Evolutionary conservation across 306 rosid genomes (phyloP), one percentile per base, ranked within the genome.

Genomic region (Fragaria ananassa): DNA sequence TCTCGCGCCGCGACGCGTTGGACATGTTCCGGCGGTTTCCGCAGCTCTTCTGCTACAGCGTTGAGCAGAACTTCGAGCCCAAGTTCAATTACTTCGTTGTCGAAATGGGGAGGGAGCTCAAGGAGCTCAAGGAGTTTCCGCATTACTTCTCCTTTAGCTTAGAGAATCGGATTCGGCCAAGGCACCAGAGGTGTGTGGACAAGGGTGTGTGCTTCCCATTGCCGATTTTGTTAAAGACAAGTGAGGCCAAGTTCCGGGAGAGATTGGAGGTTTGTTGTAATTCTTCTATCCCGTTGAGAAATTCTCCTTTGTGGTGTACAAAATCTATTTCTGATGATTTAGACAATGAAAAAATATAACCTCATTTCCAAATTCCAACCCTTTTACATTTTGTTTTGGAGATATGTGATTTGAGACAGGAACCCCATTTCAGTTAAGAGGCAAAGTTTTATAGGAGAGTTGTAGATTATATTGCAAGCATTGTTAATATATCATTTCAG

Each of bases 111-210:
- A 87, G 98, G 78, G 96, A 87, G 79, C 57, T 90, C 86, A 92
- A 86, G 90, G 98, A 90, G 87, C 80, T 95, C 80, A 89, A 81
- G 68, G 92, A 85, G 68, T 94, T 92, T 70, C 97, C 97, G 14
- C 95, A 86, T 1, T 94, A 89, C 87, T 95, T 95, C 74, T 95
- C 98, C 39, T 95, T 86, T 78, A 89, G 97, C 86, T 88, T 95
- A 72, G 93, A 90, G 85, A 86, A 87, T 75, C 86, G 97, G 83
- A 90, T 95, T 68, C 81, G 88, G 90, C 95, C 96, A 18, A 84
- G 98, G 74, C 97, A 95, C 78, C 93, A 86, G 77, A 65, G 72
- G 27, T 95, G 96, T 78, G 86, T 95, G 79, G 96, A 92, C 69
- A 88, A 80, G 87, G 95, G 96, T 25, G 89, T 95, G 14, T 92